Percentiles rank a stretch among this genome's conserved stretches.
Evolutionary conservation across 2,329 filamentous ascomycete genomes (phyloP).

Genomic region (Fusarium sarcochroum): DNA sequence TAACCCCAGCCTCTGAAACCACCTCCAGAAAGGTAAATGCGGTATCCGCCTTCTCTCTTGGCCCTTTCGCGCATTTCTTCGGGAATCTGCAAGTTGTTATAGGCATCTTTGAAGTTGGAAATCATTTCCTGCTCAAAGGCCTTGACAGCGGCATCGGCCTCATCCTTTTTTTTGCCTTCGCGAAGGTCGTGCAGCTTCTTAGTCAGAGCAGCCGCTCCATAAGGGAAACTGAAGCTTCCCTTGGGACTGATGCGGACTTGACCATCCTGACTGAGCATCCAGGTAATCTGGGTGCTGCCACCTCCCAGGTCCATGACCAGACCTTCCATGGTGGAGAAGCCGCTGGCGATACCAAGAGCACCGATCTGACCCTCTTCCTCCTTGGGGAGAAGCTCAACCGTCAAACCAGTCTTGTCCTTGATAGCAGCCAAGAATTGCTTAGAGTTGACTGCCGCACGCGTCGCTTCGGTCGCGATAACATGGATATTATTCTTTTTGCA

Average conservation of each 20-base stretch:
- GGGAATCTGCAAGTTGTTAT: slow-evolving; percentile 67
- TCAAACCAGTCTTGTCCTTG: slow-evolving; percentile 69
- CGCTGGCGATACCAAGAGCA: slow-evolving; percentile 76
- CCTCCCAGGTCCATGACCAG: slow-evolving; percentile 81
- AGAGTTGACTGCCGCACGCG: slow-evolving; percentile 51
- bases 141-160: slow-evolving; percentile 61
- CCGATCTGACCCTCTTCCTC: slow-evolving; percentile 77
- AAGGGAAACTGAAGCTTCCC: slow-evolving; percentile 76
- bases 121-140: slow-evolving; percentile 65
- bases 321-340: slow-evolving; percentile 71
- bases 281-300: slow-evolving; percentile 78
- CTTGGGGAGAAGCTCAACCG: slow-evolving; percentile 72
- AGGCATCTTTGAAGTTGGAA: slow-evolving; percentile 65
- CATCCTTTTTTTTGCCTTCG: slow-evolving; percentile 54
- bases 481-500: slow-evolving; percentile 47
- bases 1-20: slow-evolving; percentile 82
- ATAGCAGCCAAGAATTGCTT: slow-evolving; percentile 57
- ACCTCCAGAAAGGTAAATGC: slow-evolving; percentile 77
- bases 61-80: slow-evolving; percentile 61
- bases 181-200: slow-evolving; percentile 64
- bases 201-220: slow-evolving; percentile 77
- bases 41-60: slow-evolving; percentile 62
- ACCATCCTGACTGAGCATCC: slow-evolving; percentile 69
- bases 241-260: slow-evolving; percentile 64
- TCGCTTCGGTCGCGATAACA: slow-evolving; percentile 53